Percentiles rank a stretch among this genome's conserved stretches.
Evolutionary conservation across 176 grass and related monocot species (phyloP).

Genomic region (Carex myosuroides): DNA sequence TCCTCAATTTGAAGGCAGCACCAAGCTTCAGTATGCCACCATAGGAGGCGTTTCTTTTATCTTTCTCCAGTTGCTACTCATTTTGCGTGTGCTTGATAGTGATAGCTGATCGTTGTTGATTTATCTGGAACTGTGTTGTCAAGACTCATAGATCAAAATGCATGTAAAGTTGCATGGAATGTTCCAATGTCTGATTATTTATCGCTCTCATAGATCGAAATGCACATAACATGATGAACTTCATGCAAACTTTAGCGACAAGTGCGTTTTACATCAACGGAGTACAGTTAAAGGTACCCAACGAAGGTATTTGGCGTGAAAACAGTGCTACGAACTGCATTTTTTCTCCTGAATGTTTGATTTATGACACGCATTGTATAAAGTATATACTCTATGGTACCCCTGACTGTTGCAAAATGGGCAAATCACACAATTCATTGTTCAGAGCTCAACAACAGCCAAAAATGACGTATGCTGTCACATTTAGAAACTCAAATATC

Average conservation of each 20-base stretch:
- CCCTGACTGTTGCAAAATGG: neutral
- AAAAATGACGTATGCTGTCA: too few species aligned
- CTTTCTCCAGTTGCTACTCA: conserved; percentile 70
- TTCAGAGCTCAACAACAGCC: neutral
- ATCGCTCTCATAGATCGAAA: neutral
- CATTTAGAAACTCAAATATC: too few species aligned
- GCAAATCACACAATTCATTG: neutral
- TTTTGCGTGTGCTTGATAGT: conserved; percentile 41
- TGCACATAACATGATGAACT: neutral
- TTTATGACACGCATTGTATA: neutral
- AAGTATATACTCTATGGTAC: neutral
- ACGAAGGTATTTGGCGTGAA: neutral
- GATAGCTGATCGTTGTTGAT: neutral
- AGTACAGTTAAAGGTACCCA: neutral
- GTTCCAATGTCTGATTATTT: neutral
- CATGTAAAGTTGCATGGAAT: neutral
- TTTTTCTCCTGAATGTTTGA: neutral
- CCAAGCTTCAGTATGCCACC: conserved; percentile 79
- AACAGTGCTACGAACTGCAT: neutral
- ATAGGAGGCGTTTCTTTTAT: conserved; percentile 72
- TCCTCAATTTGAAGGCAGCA: conserved; percentile 46
- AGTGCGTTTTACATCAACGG: neutral
- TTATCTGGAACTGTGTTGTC: neutral
- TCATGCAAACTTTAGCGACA: neutral
- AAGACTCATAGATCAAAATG: neutral